Evolutionary conservation across 306 rosid genomes (phyloP), one percentile per base, ranked within the genome.

Genomic region (Glycyrrhiza uralensis): DNA sequence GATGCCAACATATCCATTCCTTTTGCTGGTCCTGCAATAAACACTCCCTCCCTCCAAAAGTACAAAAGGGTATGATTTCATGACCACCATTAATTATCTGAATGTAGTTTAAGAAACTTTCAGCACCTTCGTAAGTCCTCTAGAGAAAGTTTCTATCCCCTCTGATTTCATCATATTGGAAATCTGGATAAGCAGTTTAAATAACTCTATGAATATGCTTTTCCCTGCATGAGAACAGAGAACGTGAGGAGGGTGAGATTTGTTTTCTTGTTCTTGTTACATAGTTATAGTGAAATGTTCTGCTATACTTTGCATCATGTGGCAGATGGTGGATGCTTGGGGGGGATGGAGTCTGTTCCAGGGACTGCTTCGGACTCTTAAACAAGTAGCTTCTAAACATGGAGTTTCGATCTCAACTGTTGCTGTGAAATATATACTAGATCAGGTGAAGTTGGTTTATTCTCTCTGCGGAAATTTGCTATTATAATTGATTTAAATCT

Each of bases 271-370:
- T 68, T 26, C 65, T 41, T 23, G 7, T 62, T 32, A 56, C 29
- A 7, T 32, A 8, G 69, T 73, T 51, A 36, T 41, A 45, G 49
- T 26, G 35, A n/a, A n/a, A n/a, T 63, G 35, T 68, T 61, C 50
- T 55, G 7, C 30, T 75, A 51, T 46, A 32, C 35, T 65, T 23
- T 67, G 66, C 49, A 52, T 73, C 32, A 14, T 20, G 22, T 75
- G 76, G 73, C 88, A 94, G 95, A 94, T 91, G 96, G 88, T 91
- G 56, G 97, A 94, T 84, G 92, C 97, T 49, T 91, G 95, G 97
- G 97, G 98, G 66, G 98, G 96, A 67, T 94, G 97, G 98, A 80
- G 75, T 78, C 82, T 81, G 64, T 94, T 91, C 76, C 98, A 94
- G 78, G 86, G 73, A 79, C 83, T 94, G 71, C 97, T 94, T 76